phyloP scores from a whole-genome alignment of 805 yeast genomes.

The Metschnikowia dekortorum region DNA sequence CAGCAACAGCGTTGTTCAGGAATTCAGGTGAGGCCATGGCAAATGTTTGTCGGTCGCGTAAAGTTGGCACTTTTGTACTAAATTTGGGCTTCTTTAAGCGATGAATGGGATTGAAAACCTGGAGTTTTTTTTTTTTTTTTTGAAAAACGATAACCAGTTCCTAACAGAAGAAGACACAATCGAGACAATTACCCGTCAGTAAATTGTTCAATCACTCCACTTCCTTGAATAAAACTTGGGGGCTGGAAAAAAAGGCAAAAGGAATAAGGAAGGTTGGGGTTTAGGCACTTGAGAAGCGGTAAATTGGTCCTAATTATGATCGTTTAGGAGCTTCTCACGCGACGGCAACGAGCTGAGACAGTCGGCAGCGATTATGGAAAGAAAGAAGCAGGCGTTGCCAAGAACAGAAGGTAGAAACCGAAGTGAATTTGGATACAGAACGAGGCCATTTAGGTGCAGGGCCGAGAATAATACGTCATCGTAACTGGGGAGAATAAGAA shows the following conservation, averaged over 20 bases:
- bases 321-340: not conserved
- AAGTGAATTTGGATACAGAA: constrained; percentile 2
- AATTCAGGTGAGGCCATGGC: constrained; percentile 1
- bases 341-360: not conserved
- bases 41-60: not conserved
- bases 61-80: not conserved
- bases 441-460: constrained; percentile 2
- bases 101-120: not conserved
- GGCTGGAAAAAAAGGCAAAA: constrained; percentile 1
- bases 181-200: not conserved
- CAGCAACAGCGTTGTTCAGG: not conserved
- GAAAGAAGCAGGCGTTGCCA: not conserved
- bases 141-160: not conserved
- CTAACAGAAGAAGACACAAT: not conserved
- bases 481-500: constrained; percentile 2
- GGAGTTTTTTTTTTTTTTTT: not conserved
- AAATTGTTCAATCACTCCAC: not conserved
- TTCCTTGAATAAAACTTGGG: not conserved
- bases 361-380: not conserved
- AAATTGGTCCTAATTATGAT: not conserved
- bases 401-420: not conserved
- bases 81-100: constrained; percentile 2
- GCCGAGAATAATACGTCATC: constrained; percentile 2
- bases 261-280: not conserved
- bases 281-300: not conserved